Base-by-base conservation (phyloP, 176 grass and related monocot genomes). In the Rhynchospora tenuis region DNA sequence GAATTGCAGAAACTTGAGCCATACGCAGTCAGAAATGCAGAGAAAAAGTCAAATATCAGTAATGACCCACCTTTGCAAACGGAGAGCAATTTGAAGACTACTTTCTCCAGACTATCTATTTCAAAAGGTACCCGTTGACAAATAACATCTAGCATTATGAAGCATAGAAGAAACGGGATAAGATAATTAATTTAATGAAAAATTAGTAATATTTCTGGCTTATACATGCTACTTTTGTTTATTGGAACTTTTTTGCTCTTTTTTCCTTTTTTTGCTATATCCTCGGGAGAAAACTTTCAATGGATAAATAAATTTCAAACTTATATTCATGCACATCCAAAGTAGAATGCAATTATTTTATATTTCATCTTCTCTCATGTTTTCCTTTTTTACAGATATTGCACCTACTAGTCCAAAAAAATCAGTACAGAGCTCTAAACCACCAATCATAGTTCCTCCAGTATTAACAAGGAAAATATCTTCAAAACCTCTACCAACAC, bases 1-100 rank as follows among this genome's bases (percentile, higher is more conserved):
- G 68, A 78, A 87, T 91, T 80, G 62, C 89, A 95, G 95, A 86
- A 83, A 87, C 85, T 87, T 68, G 89, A 87, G 55, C 76, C 86
- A 1, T 90, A 91, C 83, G 80, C 75, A 33, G 84, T 71, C 72
- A 77, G 45, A 68, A 89, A 33, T 88, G 81, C 85, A 77, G 87
- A 83, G 84, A 66, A 84, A 85, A 80, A 88, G 67, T 86, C 86
- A 20, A 89, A 68, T 90, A 76, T 55, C 66, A 84, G 86, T 33
- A 15, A 52, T 23, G 85, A 92, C 87, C 47, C 80, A 19, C 23
- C 84, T 59, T 24, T 83, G 22, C 85, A 86, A 81, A 66, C 68
- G 64, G 88, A 90, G 82, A 86, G 45, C 88, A 94, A 75, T 88
- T 65, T 91, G 63, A 89, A 88, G 54, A 74, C 87, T 59, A 85